Evolutionary conservation across 2,329 filamentous ascomycete genomes (phyloP).

Genomic region (Trichophyton rubrum): DNA sequence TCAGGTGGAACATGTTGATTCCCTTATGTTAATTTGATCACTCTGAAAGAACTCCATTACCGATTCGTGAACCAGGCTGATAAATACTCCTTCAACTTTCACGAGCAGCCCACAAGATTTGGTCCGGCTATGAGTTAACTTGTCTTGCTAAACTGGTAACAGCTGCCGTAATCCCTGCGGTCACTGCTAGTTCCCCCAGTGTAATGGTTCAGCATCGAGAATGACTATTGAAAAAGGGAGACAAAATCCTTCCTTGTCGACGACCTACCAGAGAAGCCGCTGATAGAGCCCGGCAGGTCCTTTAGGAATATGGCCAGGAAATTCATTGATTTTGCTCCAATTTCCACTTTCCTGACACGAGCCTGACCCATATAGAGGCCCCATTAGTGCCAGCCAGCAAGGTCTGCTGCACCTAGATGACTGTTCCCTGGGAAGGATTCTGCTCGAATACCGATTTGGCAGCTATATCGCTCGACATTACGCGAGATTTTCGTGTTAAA

Average conservation of each 20-base stretch:
- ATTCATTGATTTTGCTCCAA: neutral
- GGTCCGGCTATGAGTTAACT: neutral
- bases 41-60: neutral
- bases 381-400: neutral
- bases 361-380: neutral
- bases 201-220: neutral
- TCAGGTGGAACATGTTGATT: neutral
- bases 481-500: neutral
- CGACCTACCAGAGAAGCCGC: neutral
- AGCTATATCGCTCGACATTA: neutral
- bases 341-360: neutral
- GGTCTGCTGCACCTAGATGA: neutral
- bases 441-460: neutral
- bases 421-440: neutral
- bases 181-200: neutral
- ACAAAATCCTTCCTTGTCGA: neutral
- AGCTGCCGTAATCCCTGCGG: neutral
- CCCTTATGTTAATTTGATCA: neutral
- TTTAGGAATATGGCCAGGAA: neutral
- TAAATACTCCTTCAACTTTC: neutral
- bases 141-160: neutral
- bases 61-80: neutral
- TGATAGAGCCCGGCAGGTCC: neutral
- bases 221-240: neutral
- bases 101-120: neutral